Base-by-base conservation (phyloP, 805 yeast species). In the Myxozyma nipponensis region DNA sequence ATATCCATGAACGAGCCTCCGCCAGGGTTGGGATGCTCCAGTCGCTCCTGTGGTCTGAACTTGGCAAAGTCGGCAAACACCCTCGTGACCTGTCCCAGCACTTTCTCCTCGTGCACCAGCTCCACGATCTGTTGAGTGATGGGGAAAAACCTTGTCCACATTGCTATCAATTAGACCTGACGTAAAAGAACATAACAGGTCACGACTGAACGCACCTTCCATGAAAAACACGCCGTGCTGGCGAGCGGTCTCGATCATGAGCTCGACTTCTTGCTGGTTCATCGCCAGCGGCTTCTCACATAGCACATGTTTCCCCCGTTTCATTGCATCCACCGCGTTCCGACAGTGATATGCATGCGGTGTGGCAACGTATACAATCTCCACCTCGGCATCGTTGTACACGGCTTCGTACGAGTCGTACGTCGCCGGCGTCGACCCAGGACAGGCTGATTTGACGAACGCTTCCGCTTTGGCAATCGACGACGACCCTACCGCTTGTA, bases 1-100 rank as follows among this genome's bases (percentile, higher is more conserved):
- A 78, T 66, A 61, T 79, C 84, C 56, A 78, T 69, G 34, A 78
- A 62, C 1, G 81, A 76, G 24, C 84, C 83, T 13, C 78, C 84
- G 2, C 79, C 83, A 7, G 42, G 77, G 6, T 7, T 13, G 38
- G 38, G 15, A 5, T 10, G n/a, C 7, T 5, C 19, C 17, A 35
- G 19, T 7, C 15, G 6, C 19, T 13, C 19, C 15, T 7, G n/a
- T 6, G 15, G 19, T 13, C 15, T 10, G 19, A 7, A 13, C 9
- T 13, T 7, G 13, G 47, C 43, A 13, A 46, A 19, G 15, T 50
- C 52, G 15, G 21, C 32, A 17, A 32, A 26, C 36, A 78, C 63
- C 42, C 79, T 65, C 56, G 65, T 63, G 15, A 77, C 64, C 18
- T 73, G 74, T 4, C 84, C 84, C 22, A 50, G 25, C 10, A 68